Conservation (phyloP, 2,329 filamentous ascomycete species). For the Tolypocladium ovalisporum region DNA sequence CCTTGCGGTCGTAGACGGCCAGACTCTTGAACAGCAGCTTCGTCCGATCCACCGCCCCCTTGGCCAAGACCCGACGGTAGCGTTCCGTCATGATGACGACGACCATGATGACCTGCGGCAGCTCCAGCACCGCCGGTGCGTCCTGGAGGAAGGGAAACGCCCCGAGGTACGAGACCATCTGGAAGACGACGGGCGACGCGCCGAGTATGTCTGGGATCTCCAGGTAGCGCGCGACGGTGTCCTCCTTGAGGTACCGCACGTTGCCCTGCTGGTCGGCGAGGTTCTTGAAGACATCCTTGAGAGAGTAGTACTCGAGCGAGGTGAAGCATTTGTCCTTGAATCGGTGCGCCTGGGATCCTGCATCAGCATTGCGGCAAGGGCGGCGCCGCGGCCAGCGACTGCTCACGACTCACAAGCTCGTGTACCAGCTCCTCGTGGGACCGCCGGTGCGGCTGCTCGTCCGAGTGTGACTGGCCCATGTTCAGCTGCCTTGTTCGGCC, state of each 20-base stretch:
- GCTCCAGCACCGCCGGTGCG: slow-evolving; percentile 57
- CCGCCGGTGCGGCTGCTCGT: slow-evolving; percentile 29
- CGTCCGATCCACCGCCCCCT: slow-evolving; percentile 44
- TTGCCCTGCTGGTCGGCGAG: slow-evolving; percentile 54
- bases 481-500: slow-evolving; percentile 12
- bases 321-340: slow-evolving; percentile 64
- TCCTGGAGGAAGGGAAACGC: slow-evolving; percentile 64
- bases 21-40: slow-evolving; percentile 61
- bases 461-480: slow-evolving; percentile 44
- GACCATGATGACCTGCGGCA: slow-evolving; percentile 61
- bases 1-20: slow-evolving; percentile 57
- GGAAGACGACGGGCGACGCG: slow-evolving; percentile 58
- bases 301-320: slow-evolving; percentile 60
- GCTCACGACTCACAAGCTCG: slow-evolving; percentile 38
- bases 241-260: slow-evolving; percentile 55
- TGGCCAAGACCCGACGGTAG: slow-evolving; percentile 51
- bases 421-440: slow-evolving; percentile 41
- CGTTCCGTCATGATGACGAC: slow-evolving; percentile 63
- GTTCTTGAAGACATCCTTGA: slow-evolving; percentile 61
- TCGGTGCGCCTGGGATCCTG: slow-evolving; percentile 35
- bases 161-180: slow-evolving; percentile 60
- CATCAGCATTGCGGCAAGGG: background rate
- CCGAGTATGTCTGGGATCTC: slow-evolving; percentile 61
- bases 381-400: background rate
- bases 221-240: slow-evolving; percentile 60